Conservation (phyloP, 208 protist genomes). For the Leishmania braziliensis region DNA sequence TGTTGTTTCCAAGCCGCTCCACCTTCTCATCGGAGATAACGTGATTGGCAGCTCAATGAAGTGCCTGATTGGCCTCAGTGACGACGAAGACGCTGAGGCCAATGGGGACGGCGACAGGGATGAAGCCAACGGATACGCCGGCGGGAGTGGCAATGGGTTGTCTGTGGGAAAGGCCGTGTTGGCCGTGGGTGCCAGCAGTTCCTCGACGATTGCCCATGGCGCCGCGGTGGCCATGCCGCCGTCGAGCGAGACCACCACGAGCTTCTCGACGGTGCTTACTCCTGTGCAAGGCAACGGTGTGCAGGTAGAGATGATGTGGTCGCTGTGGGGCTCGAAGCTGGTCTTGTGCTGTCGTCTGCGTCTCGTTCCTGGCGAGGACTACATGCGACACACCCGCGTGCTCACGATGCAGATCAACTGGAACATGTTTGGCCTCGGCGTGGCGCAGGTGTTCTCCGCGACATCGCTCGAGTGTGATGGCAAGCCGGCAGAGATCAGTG, state of each 20-base stretch:
- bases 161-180: neutral
- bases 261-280: constrained; percentile 35
- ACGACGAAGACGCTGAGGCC: constrained; percentile 4
- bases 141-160: neutral
- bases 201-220: neutral
- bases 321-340: constrained; percentile 50
- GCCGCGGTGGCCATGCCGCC: neutral
- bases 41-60: constrained; percentile 17
- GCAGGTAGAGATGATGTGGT: constrained; percentile 66
- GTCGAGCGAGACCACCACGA: neutral
- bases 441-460: constrained; percentile 56
- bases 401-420: constrained; percentile 60
- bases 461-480: constrained; percentile 39
- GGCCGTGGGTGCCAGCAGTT: neutral
- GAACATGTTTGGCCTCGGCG: constrained; percentile 68
- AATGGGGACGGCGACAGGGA: neutral
- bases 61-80: constrained; percentile 15
- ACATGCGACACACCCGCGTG: constrained; percentile 38
- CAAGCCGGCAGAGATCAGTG: constrained; percentile 30
- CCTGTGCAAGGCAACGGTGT: constrained; percentile 46
- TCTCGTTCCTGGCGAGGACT: constrained; percentile 53
- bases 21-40: constrained; percentile 30
- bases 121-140: neutral
- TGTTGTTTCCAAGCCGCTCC: constrained; percentile 36
- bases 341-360: constrained; percentile 47